Evolutionary conservation across 1,284 basidiomycete genomes (phyloP), one percentile per base, ranked within the genome.

Genomic region (Trametes versicolor): DNA sequence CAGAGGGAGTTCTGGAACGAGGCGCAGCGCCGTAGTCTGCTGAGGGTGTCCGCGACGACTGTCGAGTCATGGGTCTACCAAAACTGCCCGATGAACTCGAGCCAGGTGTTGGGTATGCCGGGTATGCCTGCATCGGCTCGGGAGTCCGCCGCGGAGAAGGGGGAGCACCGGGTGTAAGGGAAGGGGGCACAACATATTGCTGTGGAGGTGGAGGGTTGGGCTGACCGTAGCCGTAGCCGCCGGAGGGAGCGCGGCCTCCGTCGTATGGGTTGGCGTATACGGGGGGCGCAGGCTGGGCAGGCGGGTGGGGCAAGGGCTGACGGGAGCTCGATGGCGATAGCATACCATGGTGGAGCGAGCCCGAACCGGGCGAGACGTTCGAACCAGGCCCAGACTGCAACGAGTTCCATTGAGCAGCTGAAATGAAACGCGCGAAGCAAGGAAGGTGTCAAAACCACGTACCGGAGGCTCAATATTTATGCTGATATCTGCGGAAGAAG

Each of bases 391-490:
- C 72, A 37, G 73, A 75, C 73, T 75, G 27, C 13, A 48, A 47
- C 2, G n/a, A 27, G 47, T 15, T 27, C 37, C 47, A 25, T 4
- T 71, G 25, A 66, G 62, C 49, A 59, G 43, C 29, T 37, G 27
- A n/a, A 17, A n/a, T 21, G 32, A 43, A 34, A 29, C 27, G 49
- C 29, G 19, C 8, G 43, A 21, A 45, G 29, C 29, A 45, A 9
- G 9, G 29, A 13, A 23, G 21, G 43, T 45, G 43, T 17, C 39
- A 34, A 49, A 23, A 29, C 25, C 5, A 71, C 73, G 52, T 56
- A 74, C 74, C 27, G 74, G 74, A 47, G 74, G 71, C 41, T 72
- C 69, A 43, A 75, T 67, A 9, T 60, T 47, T 47, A 75, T 73
- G 34, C 60, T 63, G 25, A 72, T 61, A 19, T 58, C 66, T 36